Base-by-base conservation (phyloP, 208 protist species). In the Wallacemonas collosoma region DNA sequence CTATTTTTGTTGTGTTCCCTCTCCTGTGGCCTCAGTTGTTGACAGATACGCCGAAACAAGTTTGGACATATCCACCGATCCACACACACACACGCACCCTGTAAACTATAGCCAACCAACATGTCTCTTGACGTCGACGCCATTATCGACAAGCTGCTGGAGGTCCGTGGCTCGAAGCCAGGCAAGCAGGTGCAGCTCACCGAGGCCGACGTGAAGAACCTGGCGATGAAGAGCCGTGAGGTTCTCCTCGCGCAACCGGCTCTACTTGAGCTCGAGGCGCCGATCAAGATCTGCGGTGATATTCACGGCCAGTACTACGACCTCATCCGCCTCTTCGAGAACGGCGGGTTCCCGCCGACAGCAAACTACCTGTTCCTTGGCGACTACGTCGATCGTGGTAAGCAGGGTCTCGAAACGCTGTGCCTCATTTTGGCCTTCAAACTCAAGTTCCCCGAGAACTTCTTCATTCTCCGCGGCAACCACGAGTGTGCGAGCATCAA, bases 291-390 rank as follows among this genome's bases (percentile, higher is more conserved):
- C 50, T 97, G 93, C 70, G 95, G 99, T 17, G 99, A 99, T 81
- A 98, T 99, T 51, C 99, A 99, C 75, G 99, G 99, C 6, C 99
- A 99, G 88, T 99, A 99, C 81, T 99, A 98, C 76, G 99, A 99
- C 86, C 91, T 99, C 48, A 90, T 99, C 36, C 87, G 99, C n/a
- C 87, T 99, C 3, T 99, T 99, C 76, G 99, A 99, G 76, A 99
- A 99, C 75, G 98, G 98, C 67, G 98, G 98, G 55, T 99, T 99
- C 78, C 99, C 99, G 12, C 99, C 99, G 36, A 96, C 98, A 8
- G 85, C 98, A 0, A 99, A 99, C 81, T 99, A 99, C 79, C 90
- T 99, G 14, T 99, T 99, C 82, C 93, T 99, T 5, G 99, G 99
- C n/a, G 99, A 99, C 79, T 99, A 99, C 85, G 99, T 99, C 56